phyloP scores from a whole-genome alignment of 768 basidiomycete species.

The Hygrophorus pudorinus region DNA sequence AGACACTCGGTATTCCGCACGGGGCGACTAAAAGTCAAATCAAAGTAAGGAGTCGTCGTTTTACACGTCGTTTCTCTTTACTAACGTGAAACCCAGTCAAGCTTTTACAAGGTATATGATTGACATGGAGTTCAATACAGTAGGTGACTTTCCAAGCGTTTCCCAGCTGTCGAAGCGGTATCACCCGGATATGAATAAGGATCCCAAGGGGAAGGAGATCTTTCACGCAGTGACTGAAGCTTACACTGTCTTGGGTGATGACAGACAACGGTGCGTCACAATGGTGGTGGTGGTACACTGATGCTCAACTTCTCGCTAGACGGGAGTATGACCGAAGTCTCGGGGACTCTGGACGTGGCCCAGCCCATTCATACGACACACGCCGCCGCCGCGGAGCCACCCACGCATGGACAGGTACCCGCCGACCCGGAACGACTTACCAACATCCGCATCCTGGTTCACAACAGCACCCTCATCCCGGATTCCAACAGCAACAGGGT shows the following conservation, averaged over 20 bases:
- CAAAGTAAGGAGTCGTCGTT: slow-evolving; percentile 20
- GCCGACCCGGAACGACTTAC: slow-evolving; percentile 2
- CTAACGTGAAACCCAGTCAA: slow-evolving; percentile 19
- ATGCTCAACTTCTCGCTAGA: slow-evolving; percentile 14
- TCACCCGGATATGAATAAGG: slow-evolving; percentile 39
- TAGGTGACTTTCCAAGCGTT: not conserved
- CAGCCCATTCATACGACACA: slow-evolving; percentile 5
- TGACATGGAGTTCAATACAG: not conserved
- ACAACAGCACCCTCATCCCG: not conserved
- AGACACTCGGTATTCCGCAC: slow-evolving; percentile 28
- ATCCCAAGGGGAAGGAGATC: slow-evolving; percentile 26
- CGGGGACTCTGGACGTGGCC: slow-evolving; percentile 16
- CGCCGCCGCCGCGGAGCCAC: slow-evolving; percentile 11
- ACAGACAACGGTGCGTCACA: slow-evolving; percentile 26
- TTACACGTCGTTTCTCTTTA: not conserved
- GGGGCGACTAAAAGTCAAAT: slow-evolving; percentile 33
- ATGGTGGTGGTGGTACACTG: not conserved
- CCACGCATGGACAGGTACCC: slow-evolving; percentile 11
- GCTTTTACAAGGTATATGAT: slow-evolving; percentile 29
- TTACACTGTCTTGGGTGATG: slow-evolving; percentile 33
- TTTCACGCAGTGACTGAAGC: slow-evolving; percentile 34
- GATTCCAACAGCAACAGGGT: slow-evolving; percentile 1
- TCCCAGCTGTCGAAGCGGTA: slow-evolving; percentile 28
- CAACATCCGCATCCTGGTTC: slow-evolving; percentile 1
- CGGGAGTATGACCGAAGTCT: slow-evolving; percentile 36